Evolutionary conservation across 768 basidiomycete genomes (phyloP).

Genomic region (Xanthoconium purpureum): DNA sequence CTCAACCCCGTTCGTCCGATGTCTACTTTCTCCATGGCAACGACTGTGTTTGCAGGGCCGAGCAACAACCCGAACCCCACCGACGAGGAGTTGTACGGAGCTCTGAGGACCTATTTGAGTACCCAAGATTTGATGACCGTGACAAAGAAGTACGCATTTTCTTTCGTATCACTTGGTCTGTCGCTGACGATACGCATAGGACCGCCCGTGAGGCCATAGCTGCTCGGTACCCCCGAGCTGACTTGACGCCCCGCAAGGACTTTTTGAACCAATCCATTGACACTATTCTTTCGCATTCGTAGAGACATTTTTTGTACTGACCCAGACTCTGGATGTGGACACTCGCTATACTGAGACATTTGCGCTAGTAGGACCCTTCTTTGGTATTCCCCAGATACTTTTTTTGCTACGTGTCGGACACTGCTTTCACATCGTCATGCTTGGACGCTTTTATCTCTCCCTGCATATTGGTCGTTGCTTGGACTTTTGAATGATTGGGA

Average conservation of each 20-base stretch:
- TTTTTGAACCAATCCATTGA: constrained; percentile 72
- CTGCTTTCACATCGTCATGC: not conserved
- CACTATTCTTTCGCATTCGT: constrained; percentile 55
- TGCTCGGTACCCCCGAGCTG: constrained; percentile 63
- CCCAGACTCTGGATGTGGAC: not conserved
- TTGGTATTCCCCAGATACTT: no score
- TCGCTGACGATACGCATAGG: constrained; percentile 29
- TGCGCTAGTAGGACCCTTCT: constrained; percentile 5
- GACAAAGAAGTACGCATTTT: constrained; percentile 54
- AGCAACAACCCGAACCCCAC: constrained; percentile 54
- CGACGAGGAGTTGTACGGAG: constrained; percentile 58
- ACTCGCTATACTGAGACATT: not conserved
- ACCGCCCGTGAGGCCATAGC: constrained; percentile 63
- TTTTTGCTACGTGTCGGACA: constrained; percentile 7
- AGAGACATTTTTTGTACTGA: constrained; percentile 15
- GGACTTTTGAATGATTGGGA: constrained; percentile 11
- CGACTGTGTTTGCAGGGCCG: constrained; percentile 49
- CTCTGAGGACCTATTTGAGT: constrained; percentile 55
- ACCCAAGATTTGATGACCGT: constrained; percentile 72
- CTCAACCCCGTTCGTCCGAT: constrained; percentile 38
- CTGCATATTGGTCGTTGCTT: not conserved
- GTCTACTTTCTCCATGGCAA: constrained; percentile 62
- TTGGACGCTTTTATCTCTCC: not conserved
- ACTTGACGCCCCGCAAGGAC: constrained; percentile 51
- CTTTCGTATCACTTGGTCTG: not conserved